These are phyloP conservation scores for Clonostachys byssicola DNA, from an alignment of 2,329 filamentous ascomycete genomes.

Conservation along the genomic window DNA sequence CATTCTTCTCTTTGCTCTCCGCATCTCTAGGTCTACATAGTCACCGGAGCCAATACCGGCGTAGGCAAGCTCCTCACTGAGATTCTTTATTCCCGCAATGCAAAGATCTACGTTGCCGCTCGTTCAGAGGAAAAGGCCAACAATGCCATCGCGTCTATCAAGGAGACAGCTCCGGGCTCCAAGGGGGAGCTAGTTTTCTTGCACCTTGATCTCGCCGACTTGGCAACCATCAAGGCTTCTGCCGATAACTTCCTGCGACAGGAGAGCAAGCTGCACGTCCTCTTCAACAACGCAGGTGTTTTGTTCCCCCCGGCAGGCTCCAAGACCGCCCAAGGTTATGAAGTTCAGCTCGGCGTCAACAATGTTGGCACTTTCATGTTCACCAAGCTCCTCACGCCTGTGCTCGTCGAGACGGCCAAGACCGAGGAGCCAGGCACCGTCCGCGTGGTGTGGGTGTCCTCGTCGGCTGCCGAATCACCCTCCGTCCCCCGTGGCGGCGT, in stretches of 20 bases:
- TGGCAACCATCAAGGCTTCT: conserved; percentile 19
- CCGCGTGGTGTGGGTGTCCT: conserved; percentile 20
- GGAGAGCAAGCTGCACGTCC: conserved; percentile 22
- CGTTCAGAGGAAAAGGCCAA: conserved; percentile 34
- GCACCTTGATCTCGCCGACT: conserved; percentile 29
- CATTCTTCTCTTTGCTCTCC: conserved; percentile 3
- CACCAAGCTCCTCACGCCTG: conserved; percentile 24
- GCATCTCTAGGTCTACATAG: conserved; percentile 33
- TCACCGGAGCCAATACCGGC: conserved; percentile 32
- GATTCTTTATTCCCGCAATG: conserved; percentile 47
- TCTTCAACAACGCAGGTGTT: conserved; percentile 35
- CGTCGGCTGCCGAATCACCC: conserved; percentile 10
- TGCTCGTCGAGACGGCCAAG: conserved; percentile 20
- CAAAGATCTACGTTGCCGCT: conserved; percentile 45
- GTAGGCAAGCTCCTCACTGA: conserved; percentile 44
- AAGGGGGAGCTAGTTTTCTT: conserved; percentile 32
- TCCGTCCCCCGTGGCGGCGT: conserved; percentile 5
- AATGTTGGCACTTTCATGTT: conserved; percentile 31
- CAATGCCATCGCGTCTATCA: conserved; percentile 33
- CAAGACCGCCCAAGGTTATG: conserved; percentile 29
- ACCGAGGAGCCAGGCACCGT: conserved; percentile 15
- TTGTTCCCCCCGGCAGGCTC: conserved; percentile 27
- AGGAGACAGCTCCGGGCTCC: conserved; percentile 17
- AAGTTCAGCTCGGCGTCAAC: conserved; percentile 33
- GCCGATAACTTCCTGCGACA: conserved; percentile 13